Evolutionary conservation across 2,329 filamentous ascomycete species (phyloP).

Genomic region (Curvularia lunata): DNA sequence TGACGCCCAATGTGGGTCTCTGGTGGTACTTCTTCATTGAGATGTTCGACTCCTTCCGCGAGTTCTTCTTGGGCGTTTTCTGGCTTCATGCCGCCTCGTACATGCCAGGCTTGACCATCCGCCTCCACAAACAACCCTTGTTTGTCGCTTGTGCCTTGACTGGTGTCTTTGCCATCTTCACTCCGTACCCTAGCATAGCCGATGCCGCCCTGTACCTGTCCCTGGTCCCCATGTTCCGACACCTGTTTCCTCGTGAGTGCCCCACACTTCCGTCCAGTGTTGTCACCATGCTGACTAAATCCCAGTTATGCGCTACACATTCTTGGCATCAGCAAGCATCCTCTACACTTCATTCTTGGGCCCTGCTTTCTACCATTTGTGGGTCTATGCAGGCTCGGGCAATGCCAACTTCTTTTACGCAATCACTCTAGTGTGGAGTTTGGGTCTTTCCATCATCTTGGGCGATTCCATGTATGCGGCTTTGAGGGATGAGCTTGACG

Average conservation of each 20-base stretch:
- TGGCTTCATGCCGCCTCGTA: constrained; percentile 95
- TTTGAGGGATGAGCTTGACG: constrained; percentile 90
- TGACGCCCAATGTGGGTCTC: constrained; percentile 92
- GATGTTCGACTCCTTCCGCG: constrained; percentile 97
- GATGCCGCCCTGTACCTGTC: constrained; percentile 88
- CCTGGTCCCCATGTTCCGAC: constrained; percentile 83
- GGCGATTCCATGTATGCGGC: constrained; percentile 89
- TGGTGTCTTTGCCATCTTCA: constrained; percentile 93
- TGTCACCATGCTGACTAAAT: constrained; percentile 11
- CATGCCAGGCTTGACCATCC: constrained; percentile 82
- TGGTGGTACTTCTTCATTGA: constrained; percentile 99
- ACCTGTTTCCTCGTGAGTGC: constrained; percentile 78
- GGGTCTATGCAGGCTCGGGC: constrained; percentile 97
- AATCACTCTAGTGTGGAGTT: constrained; percentile 97
- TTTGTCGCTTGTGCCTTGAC: constrained; percentile 84
- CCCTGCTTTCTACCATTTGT: constrained; percentile 94
- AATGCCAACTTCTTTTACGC: constrained; percentile 99
- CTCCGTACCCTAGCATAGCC: constrained; percentile 92
- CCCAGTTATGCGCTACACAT: constrained; percentile 88
- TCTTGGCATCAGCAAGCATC: constrained; percentile 80
- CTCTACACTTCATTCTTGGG: constrained; percentile 89
- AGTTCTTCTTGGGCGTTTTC: constrained; percentile 97
- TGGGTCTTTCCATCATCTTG: constrained; percentile 84
- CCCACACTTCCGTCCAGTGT: neutral
- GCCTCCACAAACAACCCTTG: constrained; percentile 82